A percentile compares a stretch with the other conserved stretches of the same genome.
Conservation (phyloP, 23 red algal species). For the Pyropia haitanensis region DNA sequence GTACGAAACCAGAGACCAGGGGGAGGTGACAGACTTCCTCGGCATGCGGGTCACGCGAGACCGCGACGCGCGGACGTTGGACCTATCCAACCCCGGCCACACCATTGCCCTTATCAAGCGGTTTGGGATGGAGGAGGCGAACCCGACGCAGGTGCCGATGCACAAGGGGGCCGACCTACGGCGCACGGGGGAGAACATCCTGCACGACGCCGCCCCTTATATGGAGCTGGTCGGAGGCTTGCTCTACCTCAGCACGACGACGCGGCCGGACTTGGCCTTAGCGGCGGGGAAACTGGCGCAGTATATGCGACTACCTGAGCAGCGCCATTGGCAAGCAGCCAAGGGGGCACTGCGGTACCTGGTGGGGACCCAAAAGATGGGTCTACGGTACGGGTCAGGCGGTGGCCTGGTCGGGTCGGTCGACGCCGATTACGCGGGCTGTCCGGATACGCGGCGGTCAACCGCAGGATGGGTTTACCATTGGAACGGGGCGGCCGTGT, state of each 20-base stretch:
- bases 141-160: neutral
- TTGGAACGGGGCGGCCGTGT: neutral
- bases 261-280: conserved; percentile 11
- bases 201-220: neutral
- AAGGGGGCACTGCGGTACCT: conserved; percentile 11
- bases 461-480: conserved; percentile 9
- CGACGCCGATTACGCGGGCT: conserved; percentile 18
- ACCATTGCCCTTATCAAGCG: neutral
- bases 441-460: neutral
- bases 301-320: neutral
- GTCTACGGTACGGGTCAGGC: neutral
- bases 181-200: neutral
- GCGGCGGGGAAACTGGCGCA: conserved; percentile 6
- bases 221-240: conserved; percentile 20
- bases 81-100: neutral
- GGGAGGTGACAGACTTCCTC: neutral
- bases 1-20: neutral
- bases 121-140: neutral
- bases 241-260: conserved; percentile 11
- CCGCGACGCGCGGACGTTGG: too few relatives aligned
- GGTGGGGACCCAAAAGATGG: neutral
- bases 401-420: neutral
- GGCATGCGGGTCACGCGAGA: neutral
- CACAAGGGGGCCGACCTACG: neutral
- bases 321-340: conserved; percentile 10